phyloP scores from a whole-genome alignment of 2,329 filamentous ascomycete species.

The Graphium sp. region DNA sequence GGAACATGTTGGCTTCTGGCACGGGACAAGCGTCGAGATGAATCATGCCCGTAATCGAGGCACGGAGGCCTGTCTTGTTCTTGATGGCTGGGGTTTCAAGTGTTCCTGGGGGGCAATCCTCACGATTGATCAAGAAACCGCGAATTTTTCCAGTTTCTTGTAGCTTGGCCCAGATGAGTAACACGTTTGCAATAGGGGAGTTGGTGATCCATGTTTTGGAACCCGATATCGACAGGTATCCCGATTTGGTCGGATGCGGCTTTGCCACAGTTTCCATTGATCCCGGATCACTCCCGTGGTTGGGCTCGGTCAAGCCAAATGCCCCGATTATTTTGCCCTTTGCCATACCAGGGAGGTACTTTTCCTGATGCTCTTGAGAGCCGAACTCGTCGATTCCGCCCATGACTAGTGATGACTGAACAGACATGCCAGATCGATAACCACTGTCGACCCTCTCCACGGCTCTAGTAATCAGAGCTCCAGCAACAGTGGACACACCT shows the following conservation, averaged over 20 bases:
- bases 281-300: constrained; percentile 82
- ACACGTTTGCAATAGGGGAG: constrained; percentile 71
- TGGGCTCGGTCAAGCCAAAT: constrained; percentile 83
- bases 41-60: constrained; percentile 95
- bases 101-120: constrained; percentile 70
- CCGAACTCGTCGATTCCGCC: constrained; percentile 81
- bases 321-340: constrained; percentile 70
- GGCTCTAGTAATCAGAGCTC: constrained; percentile 77
- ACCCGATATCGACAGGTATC: constrained; percentile 63
- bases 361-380: constrained; percentile 73
- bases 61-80: constrained; percentile 86
- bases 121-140: constrained; percentile 79
- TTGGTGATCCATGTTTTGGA: constrained; percentile 95
- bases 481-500: constrained; percentile 72
- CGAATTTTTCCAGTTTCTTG: constrained; percentile 76
- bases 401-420: constrained; percentile 88
- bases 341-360: constrained; percentile 63
- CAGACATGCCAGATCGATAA: constrained; percentile 84
- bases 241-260: constrained; percentile 68
- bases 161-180: constrained; percentile 78
- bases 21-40: constrained; percentile 85
- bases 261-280: constrained; percentile 77
- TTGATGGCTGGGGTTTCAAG: constrained; percentile 85
- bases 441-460: constrained; percentile 85
- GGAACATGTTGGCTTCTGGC: constrained; percentile 84